Percentiles rank a stretch among this genome's conserved stretches.
phyloP scores from a whole-genome alignment of 2,329 filamentous ascomycete genomes.

The Periconia sp. region DNA sequence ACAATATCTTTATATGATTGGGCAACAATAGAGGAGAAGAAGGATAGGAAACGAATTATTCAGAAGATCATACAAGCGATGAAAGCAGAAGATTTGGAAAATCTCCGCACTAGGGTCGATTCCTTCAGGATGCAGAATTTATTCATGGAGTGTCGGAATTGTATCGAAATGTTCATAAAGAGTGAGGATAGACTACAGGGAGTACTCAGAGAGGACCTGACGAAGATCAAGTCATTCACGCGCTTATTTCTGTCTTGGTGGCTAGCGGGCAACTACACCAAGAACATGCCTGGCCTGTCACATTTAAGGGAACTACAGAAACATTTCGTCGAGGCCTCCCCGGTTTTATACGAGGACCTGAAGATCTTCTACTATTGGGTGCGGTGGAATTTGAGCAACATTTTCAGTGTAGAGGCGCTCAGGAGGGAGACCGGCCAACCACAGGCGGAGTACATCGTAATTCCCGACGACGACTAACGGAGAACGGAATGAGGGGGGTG shows the following conservation, averaged over 20 bases:
- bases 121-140: slow-evolving; percentile 24
- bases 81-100: slow-evolving; percentile 21
- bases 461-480: slow-evolving; percentile 32
- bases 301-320: too few species aligned
- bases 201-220: slow-evolving; percentile 28
- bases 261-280: slow-evolving; percentile 29
- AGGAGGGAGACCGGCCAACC: slow-evolving; percentile 13
- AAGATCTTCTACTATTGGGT: slow-evolving; percentile 34
- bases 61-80: slow-evolving; percentile 50
- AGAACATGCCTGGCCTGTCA: too few species aligned
- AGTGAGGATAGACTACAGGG: slow-evolving; percentile 29
- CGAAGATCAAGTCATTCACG: slow-evolving; percentile 31
- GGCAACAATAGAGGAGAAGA: slow-evolving; percentile 41
- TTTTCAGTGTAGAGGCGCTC: slow-evolving; percentile 30
- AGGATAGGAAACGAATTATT: slow-evolving; percentile 53
- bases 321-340: too few species aligned
- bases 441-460: slow-evolving; percentile 34
- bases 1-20: slow-evolving; percentile 41
- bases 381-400: slow-evolving; percentile 27
- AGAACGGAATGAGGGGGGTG: not conserved
- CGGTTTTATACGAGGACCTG: slow-evolving; percentile 21
- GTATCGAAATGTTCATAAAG: slow-evolving; percentile 28
- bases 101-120: slow-evolving; percentile 25
- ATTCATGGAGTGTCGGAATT: slow-evolving; percentile 29
- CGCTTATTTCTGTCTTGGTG: slow-evolving; percentile 45